phyloP scores from a whole-genome alignment of 805 yeast species.

The Candida coleopterorum region DNA sequence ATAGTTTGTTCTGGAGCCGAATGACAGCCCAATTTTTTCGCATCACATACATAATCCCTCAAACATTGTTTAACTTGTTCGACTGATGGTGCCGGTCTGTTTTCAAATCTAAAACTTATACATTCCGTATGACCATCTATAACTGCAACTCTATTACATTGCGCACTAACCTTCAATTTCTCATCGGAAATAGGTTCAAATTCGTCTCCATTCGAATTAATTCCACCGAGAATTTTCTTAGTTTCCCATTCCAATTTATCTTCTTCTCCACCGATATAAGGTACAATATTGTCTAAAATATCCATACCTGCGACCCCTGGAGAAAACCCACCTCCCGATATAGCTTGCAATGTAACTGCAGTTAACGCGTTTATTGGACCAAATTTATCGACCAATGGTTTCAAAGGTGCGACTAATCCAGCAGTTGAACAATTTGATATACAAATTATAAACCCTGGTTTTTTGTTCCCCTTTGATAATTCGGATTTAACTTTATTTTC shows the following conservation, averaged over 20 bases:
- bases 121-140: slow-evolving; percentile 98
- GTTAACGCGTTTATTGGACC: slow-evolving; percentile 88
- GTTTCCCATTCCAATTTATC: slow-evolving; percentile 99
- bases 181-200: slow-evolving; percentile 58
- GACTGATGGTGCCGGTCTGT: slow-evolving; percentile 78
- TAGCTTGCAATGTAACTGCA: slow-evolving; percentile 92
- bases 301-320: slow-evolving; percentile 98
- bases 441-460: slow-evolving; percentile 84
- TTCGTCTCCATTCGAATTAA: slow-evolving; percentile 47
- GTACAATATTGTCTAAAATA: slow-evolving; percentile 88
- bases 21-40: slow-evolving; percentile 70
- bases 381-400: slow-evolving; percentile 83
- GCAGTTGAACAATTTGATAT: slow-evolving; percentile 99
- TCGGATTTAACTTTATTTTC: slow-evolving; percentile 55
- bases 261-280: slow-evolving; percentile 94
- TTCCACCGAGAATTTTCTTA: slow-evolving; percentile 79
- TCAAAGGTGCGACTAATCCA: slow-evolving; percentile 92
- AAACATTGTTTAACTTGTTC: slow-evolving; percentile 72
- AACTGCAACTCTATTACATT: slow-evolving; percentile 95
- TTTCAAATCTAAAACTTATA: slow-evolving; percentile 77
- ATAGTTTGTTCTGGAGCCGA: slow-evolving; percentile 93
- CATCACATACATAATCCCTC: slow-evolving; percentile 76
- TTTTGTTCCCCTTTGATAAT: slow-evolving; percentile 47
- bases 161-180: slow-evolving; percentile 86
- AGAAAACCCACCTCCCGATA: slow-evolving; percentile 96